These are phyloP conservation scores for Daldinia eschscholtzii DNA, from an alignment of 2,329 filamentous ascomycete genomes.

Conservation along the genomic window DNA sequence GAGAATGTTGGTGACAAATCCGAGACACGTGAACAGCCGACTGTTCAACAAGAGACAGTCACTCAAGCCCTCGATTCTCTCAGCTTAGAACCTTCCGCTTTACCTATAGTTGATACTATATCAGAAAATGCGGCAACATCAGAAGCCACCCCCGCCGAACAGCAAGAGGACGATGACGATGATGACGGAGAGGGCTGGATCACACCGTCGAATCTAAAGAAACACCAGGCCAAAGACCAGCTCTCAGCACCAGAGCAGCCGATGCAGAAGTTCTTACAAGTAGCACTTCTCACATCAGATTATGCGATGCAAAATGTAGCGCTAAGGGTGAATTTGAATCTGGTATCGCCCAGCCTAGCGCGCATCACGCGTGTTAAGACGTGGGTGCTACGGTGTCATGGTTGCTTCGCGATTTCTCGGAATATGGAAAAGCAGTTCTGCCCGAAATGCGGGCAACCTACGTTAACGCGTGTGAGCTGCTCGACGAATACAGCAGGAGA, in stretches of 20 bases:
- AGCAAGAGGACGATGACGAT: conserved; percentile 52
- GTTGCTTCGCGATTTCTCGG: conserved; percentile 86
- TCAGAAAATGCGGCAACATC: conserved; percentile 28
- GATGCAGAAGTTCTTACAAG: conserved; percentile 77
- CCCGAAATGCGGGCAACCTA: conserved; percentile 87
- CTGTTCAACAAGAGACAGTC: conserved; percentile 43
- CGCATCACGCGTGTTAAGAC: conserved; percentile 88
- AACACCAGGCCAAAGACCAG: conserved; percentile 78
- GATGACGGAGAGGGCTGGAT: conserved; percentile 84
- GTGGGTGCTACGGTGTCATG: conserved; percentile 93
- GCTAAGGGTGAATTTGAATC: conserved; percentile 92
- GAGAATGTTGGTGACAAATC: conserved; percentile 10
- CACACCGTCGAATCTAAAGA: conserved; percentile 90
- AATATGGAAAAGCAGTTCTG: conserved; percentile 94
- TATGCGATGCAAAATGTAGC: conserved; percentile 98
- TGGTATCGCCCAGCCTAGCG: conserved; percentile 82
- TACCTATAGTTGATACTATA: conserved; percentile 37
- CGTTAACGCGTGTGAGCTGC: conserved; percentile 86
- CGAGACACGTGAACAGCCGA: conserved; percentile 32
- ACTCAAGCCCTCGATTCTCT: conserved; percentile 46
- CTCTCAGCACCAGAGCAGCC: conserved; percentile 62
- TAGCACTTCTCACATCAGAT: conserved; percentile 93
- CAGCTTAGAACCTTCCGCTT: conserved; percentile 43
- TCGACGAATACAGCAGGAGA: conserved; percentile 83
- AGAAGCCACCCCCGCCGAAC: conserved; percentile 26